Conservation (phyloP, 2,329 filamentous ascomycete genomes). For the Endoconidiophora laricicola region DNA sequence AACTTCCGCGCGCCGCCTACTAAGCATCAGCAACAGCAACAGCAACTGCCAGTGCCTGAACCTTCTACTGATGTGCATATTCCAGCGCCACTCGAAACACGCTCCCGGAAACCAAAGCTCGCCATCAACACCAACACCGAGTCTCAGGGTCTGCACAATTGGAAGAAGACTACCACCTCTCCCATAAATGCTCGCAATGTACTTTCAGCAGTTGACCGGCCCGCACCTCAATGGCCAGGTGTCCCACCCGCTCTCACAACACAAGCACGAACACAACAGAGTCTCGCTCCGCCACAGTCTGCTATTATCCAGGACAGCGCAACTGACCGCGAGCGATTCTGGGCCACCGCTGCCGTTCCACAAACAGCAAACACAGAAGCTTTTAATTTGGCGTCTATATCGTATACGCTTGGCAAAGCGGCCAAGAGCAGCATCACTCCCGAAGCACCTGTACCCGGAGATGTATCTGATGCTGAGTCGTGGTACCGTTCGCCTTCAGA, state of each 20-base stretch:
- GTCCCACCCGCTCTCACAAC: not conserved
- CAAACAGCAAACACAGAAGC: constrained; percentile 12
- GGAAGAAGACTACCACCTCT: constrained; percentile 8
- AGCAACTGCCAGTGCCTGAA: not conserved
- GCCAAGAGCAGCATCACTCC: constrained; percentile 8
- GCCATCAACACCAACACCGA: constrained; percentile 4
- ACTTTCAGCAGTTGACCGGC: constrained; percentile 9
- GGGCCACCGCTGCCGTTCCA: constrained; percentile 9
- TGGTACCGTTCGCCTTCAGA: constrained; percentile 8
- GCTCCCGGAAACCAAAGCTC: constrained; percentile 6
- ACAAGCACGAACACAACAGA: not conserved
- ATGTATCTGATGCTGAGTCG: not conserved
- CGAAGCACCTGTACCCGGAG: not conserved
- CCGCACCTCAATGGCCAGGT: constrained; percentile 6
- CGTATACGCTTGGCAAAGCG: constrained; percentile 8
- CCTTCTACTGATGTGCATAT: not conserved
- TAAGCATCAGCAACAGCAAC: not conserved
- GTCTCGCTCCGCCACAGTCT: not conserved
- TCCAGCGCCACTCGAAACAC: not conserved
- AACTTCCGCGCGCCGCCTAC: not conserved
- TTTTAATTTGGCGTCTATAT: constrained; percentile 12
- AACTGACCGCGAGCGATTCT: constrained; percentile 4
- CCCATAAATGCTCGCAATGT: not conserved
- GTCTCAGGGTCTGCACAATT: not conserved
- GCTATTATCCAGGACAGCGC: not conserved